Evolutionary conservation across 306 rosid species (phyloP).

Genomic region (cucumber (Cucumis sativus)): Cucumber_9930_V3 NC_026655.2:23155001-23155500

Average conservation of each 20-base stretch:
- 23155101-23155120: too few relatives aligned
- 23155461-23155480: not conserved
- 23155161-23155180: constrained; percentile 52
- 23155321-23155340: not conserved
- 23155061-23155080: too few relatives aligned
- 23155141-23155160: constrained; percentile 25
- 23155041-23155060: too few relatives aligned
- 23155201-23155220: constrained; percentile 85
- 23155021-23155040: too few relatives aligned
- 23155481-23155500: not conserved
- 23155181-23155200: constrained; percentile 69
- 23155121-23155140: not conserved
- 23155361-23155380: not conserved
- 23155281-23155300: not conserved
- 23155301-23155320: not conserved
- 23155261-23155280: not conserved
- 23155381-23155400: not conserved
- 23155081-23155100: too few relatives aligned
- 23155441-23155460: not conserved
- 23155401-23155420: not conserved
- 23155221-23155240: constrained; percentile 65
- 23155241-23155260: constrained; percentile 33
- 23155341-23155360: not conserved
- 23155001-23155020: too few relatives aligned
- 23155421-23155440: not conserved